Conservation (phyloP, 345 rosid species). For the Excoecaria cochinchinensis region DNA sequence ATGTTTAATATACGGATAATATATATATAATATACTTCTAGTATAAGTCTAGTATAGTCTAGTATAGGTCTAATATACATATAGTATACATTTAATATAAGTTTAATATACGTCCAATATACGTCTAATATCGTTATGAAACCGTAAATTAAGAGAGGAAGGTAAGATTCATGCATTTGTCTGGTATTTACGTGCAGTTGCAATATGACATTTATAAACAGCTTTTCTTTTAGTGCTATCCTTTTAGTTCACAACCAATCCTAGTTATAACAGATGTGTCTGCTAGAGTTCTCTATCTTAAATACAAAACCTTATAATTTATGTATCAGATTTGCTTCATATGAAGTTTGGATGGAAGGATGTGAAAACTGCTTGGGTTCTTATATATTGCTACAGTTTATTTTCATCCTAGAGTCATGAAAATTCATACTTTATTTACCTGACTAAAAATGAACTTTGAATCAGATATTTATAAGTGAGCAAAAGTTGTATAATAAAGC, state of each 20-base stretch:
- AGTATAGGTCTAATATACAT: too few species aligned
- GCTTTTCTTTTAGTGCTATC: background rate
- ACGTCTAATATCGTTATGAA: too few species aligned
- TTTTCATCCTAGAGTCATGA: conserved; percentile 1
- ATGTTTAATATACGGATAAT: too few species aligned
- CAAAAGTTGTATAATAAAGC: conserved; percentile 25
- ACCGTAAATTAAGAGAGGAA: conserved; percentile 33
- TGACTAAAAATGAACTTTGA: conserved; percentile 9
- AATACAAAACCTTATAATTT: background rate
- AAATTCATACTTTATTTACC: background rate
- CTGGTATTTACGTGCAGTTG: background rate
- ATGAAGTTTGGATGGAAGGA: background rate
- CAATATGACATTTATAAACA: background rate
- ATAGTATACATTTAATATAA: too few species aligned
- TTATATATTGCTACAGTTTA: background rate
- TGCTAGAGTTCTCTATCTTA: conserved; percentile 1
- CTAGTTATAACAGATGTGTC: background rate
- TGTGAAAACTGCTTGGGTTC: background rate
- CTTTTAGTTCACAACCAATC: background rate
- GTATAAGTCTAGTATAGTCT: too few species aligned
- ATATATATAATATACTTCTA: too few species aligned
- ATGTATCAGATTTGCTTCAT: background rate
- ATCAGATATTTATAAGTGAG: conserved; percentile 28
- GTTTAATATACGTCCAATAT: too few species aligned
- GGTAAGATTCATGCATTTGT: conserved; percentile 14